These are phyloP conservation scores for Malania oleifera DNA, from an alignment of 164 flowering plant genomes.

Conservation along the genomic window DNA sequence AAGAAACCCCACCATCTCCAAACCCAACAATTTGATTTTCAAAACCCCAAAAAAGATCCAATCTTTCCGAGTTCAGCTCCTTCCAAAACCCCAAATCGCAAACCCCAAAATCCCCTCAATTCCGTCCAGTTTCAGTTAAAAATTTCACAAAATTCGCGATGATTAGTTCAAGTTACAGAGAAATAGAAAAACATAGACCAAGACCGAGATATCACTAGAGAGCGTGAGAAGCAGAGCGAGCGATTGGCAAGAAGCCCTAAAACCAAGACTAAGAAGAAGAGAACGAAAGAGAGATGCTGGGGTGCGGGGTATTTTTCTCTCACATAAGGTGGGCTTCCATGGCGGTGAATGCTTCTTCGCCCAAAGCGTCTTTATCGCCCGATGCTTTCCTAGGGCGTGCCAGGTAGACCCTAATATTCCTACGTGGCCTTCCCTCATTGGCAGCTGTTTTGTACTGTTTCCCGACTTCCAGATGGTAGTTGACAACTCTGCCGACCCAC, in stretches of 20 bases:
- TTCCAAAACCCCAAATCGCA: neutral
- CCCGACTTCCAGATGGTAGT: too few relatives aligned
- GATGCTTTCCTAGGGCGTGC: neutral
- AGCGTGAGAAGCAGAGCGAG: neutral
- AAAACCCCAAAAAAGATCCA: neutral
- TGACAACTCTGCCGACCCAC: too few relatives aligned
- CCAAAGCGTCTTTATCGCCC: slow-evolving; percentile 5
- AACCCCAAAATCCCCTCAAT: neutral
- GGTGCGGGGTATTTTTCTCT: neutral
- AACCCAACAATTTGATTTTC: neutral
- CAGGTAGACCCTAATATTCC: neutral
- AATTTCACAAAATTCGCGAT: neutral
- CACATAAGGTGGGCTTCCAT: slow-evolving; percentile 9
- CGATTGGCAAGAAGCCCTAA: neutral
- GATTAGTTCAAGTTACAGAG: neutral
- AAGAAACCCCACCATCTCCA: slow-evolving; percentile 19
- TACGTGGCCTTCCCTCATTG: too few relatives aligned
- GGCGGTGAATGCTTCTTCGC: slow-evolving; percentile 25
- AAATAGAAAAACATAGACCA: neutral
- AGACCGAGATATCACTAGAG: neutral
- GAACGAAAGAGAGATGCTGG: neutral
- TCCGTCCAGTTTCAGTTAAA: neutral
- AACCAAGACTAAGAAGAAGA: neutral
- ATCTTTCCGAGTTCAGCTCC: slow-evolving; percentile 7
- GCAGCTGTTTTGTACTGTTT: too few relatives aligned